Conservation (phyloP, 139 green algal species). For the Volvox africanus region DNA sequence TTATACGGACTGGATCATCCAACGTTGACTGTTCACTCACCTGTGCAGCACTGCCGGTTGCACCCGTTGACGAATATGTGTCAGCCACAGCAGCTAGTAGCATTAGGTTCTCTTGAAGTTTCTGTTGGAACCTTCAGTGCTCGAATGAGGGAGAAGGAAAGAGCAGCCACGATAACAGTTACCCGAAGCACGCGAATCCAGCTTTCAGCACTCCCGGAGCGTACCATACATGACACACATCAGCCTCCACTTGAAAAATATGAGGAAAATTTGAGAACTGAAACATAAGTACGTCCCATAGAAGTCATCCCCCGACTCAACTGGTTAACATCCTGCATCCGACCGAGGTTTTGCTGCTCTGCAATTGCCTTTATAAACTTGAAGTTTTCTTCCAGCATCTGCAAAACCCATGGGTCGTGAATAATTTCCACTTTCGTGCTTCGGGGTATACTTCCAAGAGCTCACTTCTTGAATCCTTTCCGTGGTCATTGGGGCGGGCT, state of each 20-base stretch:
- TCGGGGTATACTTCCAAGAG: neutral
- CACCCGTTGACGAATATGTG: slow-evolving; percentile 1
- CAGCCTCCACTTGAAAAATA: too few species aligned
- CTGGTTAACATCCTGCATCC: slow-evolving; percentile 55
- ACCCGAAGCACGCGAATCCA: too few species aligned
- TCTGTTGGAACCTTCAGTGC: slow-evolving; percentile 52
- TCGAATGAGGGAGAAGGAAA: too few species aligned
- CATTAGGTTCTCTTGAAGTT: slow-evolving; percentile 62
- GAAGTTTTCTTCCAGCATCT: slow-evolving; percentile 68
- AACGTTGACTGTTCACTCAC: neutral
- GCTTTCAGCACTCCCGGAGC: too few species aligned
- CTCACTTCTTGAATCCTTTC: slow-evolving; percentile 37
- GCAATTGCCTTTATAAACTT: slow-evolving; percentile 61
- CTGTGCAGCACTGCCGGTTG: neutral
- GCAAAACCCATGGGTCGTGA: neutral
- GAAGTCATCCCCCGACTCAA: slow-evolving; percentile 27
- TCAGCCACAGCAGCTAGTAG: slow-evolving; percentile 55
- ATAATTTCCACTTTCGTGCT: neutral
- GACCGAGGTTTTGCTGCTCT: slow-evolving; percentile 62
- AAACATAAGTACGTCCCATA: too few species aligned
- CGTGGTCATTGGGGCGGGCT: slow-evolving; percentile 29
- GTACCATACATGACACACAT: neutral
- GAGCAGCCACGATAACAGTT: too few species aligned
- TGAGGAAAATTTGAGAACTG: too few species aligned
- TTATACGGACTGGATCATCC: too few species aligned